These are phyloP conservation scores for Suillus hirtellus DNA, from an alignment of 768 basidiomycete species.

Conservation along the genomic window DNA sequence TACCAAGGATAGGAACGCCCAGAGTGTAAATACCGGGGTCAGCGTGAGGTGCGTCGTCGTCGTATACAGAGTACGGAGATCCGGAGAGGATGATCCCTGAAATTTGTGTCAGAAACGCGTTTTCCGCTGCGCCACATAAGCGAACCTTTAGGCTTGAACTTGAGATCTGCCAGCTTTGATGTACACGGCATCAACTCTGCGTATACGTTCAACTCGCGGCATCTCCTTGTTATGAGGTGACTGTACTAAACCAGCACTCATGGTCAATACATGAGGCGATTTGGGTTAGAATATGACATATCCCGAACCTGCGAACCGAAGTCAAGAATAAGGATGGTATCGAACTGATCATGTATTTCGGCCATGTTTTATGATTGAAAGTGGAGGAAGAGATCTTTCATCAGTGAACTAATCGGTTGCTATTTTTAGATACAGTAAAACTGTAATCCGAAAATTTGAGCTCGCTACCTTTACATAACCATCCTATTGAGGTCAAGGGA, in stretches of 20 bases:
- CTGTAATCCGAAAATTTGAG: too few species aligned
- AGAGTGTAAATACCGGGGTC: slow-evolving; percentile 89
- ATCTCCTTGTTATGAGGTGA: slow-evolving; percentile 95
- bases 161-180: slow-evolving; percentile 79
- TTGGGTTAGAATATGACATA: neutral
- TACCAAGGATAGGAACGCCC: slow-evolving; percentile 91
- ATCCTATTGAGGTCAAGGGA: too few species aligned
- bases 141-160: slow-evolving; percentile 92
- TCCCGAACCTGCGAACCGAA: slow-evolving; percentile 89
- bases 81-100: slow-evolving; percentile 94
- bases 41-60: slow-evolving; percentile 87
- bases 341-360: slow-evolving; percentile 93
- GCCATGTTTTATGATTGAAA: slow-evolving; percentile 46
- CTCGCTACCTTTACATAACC: too few species aligned
- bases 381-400: too few species aligned
- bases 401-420: too few species aligned
- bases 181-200: slow-evolving; percentile 98
- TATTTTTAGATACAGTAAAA: too few species aligned
- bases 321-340: slow-evolving; percentile 94
- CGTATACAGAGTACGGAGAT: slow-evolving; percentile 98
- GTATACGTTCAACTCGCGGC: slow-evolving; percentile 96
- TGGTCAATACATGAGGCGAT: neutral
- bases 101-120: neutral
- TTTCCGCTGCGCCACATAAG: neutral
- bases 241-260: slow-evolving; percentile 67